These are phyloP conservation scores for Aureobasidium pullulans DNA, from an alignment of 2,329 filamentous ascomycete species.

Conservation along the genomic window DNA sequence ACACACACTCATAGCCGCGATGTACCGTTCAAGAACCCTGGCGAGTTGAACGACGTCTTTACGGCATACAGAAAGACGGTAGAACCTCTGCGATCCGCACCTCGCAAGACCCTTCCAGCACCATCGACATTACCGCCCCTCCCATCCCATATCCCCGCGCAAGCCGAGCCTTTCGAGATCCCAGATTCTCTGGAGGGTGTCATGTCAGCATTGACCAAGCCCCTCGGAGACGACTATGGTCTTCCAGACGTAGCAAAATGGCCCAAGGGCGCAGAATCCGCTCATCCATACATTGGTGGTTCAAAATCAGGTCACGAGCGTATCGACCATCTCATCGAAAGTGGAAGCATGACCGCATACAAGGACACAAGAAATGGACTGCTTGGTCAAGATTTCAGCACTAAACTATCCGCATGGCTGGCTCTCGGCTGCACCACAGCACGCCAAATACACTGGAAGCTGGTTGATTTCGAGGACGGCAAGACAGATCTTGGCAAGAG, in stretches of 20 bases:
- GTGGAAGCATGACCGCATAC: slow-evolving; percentile 56
- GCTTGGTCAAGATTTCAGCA: slow-evolving; percentile 63
- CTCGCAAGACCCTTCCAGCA: slow-evolving; percentile 49
- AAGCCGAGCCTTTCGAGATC: slow-evolving; percentile 56
- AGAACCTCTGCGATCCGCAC: slow-evolving; percentile 61
- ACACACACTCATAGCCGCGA: slow-evolving; percentile 49
- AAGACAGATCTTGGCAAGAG: slow-evolving; percentile 28
- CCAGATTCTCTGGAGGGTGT: slow-evolving; percentile 49
- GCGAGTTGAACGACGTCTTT: slow-evolving; percentile 65
- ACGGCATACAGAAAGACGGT: slow-evolving; percentile 66
- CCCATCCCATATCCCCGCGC: slow-evolving; percentile 50
- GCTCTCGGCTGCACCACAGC: slow-evolving; percentile 66
- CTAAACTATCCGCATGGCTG: slow-evolving; percentile 67
- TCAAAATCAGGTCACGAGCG: slow-evolving; percentile 54
- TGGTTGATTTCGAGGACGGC: slow-evolving; percentile 64
- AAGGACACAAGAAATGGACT: slow-evolving; percentile 66
- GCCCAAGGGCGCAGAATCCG: slow-evolving; percentile 49
- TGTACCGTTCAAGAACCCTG: slow-evolving; percentile 48
- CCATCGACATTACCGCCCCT: slow-evolving; percentile 53
- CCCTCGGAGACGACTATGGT: slow-evolving; percentile 45
- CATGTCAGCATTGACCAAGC: slow-evolving; percentile 48
- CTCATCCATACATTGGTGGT: slow-evolving; percentile 62
- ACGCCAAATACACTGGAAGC: slow-evolving; percentile 61
- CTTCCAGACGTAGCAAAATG: slow-evolving; percentile 46
- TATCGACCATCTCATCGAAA: slow-evolving; percentile 52